Evolutionary conservation across 129 eudicot genomes (phyloP).

Genomic region (Saussurea involucrata): DNA sequence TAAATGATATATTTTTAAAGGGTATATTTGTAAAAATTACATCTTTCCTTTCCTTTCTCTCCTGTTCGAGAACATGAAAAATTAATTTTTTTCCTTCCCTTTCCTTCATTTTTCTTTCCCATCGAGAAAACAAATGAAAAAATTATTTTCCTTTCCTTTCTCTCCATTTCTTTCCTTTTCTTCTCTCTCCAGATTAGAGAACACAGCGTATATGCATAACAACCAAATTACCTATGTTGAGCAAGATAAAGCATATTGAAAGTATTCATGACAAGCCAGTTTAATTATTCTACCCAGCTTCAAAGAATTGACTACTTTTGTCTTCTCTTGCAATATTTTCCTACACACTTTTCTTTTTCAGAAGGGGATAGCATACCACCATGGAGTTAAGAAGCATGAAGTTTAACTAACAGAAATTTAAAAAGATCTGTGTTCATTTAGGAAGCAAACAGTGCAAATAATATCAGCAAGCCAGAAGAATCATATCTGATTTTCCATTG

Average conservation of each 20-base stretch:
- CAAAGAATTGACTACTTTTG: not conserved
- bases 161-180: too few relatives aligned
- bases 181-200: too few relatives aligned
- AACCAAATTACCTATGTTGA: not conserved
- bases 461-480: not conserved
- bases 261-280: not conserved
- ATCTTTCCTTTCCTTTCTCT: too few relatives aligned
- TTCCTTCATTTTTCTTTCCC: too few relatives aligned
- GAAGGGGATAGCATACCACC: not conserved
- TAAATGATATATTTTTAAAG: too few relatives aligned
- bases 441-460: not conserved
- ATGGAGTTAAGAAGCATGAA: not conserved
- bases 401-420: not conserved
- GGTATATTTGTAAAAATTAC: too few relatives aligned
- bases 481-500: not conserved
- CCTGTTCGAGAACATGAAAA: too few relatives aligned
- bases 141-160: too few relatives aligned
- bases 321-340: not conserved
- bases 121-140: too few relatives aligned
- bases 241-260: not conserved
- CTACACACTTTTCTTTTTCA: not conserved
- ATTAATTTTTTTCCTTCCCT: too few relatives aligned
- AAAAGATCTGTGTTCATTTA: not conserved
- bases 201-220: too few relatives aligned
- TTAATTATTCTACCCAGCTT: not conserved